phyloP scores from a whole-genome alignment of 108 stramenopile genomes.

The Pseudonitzschia pungens region DNA sequence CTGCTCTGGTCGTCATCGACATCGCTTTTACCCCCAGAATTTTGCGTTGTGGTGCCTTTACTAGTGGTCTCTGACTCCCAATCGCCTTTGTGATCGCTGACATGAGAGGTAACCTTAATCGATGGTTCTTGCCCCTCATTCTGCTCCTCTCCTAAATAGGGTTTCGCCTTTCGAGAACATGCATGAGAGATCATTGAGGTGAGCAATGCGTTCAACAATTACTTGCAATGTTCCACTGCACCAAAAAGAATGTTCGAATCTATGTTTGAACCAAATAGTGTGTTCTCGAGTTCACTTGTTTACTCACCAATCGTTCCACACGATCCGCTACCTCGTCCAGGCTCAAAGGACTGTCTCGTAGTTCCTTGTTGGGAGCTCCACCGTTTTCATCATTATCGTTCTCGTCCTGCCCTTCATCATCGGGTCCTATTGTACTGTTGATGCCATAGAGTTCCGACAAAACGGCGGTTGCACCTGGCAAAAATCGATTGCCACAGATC shows the following conservation, averaged over 20 bases:
- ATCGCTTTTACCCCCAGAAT: background rate
- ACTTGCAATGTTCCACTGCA: background rate
- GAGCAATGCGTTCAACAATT: background rate
- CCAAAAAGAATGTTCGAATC: background rate
- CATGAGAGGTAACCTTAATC: background rate
- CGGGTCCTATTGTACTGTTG: background rate
- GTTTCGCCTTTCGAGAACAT: background rate
- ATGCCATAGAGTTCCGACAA: conserved; percentile 44
- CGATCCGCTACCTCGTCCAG: conserved; percentile 29
- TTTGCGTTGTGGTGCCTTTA: background rate
- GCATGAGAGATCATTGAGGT: background rate
- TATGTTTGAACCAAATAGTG: background rate
- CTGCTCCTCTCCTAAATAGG: background rate
- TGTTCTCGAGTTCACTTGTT: background rate
- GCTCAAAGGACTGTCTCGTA: background rate
- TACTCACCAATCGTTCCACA: conserved; percentile 36
- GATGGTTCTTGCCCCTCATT: background rate
- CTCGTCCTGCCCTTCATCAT: background rate
- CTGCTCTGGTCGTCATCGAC: background rate
- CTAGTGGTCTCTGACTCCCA: background rate
- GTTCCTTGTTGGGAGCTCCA: background rate
- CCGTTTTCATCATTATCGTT: background rate
- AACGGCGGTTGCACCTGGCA: conserved; percentile 26
- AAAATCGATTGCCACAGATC: conserved; percentile 20
- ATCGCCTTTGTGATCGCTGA: background rate